These are phyloP conservation scores for Candida quercuum DNA, from an alignment of 805 yeast genomes.

Conservation along the genomic window DNA sequence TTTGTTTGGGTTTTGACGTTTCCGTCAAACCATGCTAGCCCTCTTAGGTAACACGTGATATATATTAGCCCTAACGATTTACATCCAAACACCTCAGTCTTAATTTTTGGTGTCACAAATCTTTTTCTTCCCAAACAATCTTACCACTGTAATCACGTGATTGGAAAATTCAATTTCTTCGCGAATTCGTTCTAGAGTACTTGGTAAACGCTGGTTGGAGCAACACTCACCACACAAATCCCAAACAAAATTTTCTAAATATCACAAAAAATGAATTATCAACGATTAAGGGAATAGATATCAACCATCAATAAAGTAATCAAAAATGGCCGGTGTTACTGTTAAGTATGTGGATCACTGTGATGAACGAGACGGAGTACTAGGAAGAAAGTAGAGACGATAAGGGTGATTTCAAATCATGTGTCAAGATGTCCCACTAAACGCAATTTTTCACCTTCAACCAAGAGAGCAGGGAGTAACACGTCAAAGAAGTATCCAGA, in stretches of 20 bases:
- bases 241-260: slow-evolving; percentile 9
- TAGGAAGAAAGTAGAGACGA: not conserved
- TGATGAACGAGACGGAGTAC: not conserved
- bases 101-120: too few species aligned
- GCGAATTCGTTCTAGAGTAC: not conserved
- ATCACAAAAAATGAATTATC: slow-evolving; percentile 4
- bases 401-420: too few species aligned
- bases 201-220: slow-evolving; percentile 6
- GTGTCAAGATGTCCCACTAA: too few species aligned
- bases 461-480: not conserved
- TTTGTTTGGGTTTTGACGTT: too few species aligned
- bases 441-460: too few species aligned
- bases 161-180: not conserved
- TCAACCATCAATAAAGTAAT: slow-evolving; percentile 22
- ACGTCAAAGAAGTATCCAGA: too few species aligned
- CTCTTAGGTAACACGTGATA: too few species aligned
- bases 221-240: slow-evolving; percentile 6
- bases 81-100: slow-evolving; percentile 11
- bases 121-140: too few species aligned
- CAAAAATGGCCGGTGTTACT: slow-evolving; percentile 92
- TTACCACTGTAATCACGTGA: not conserved
- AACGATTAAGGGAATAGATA: slow-evolving; percentile 2
- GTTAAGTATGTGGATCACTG: slow-evolving; percentile 70
- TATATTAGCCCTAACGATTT: not conserved
- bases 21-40: too few species aligned